A percentile compares a stretch with the other conserved stretches of the same genome.
phyloP scores from a whole-genome alignment of 495 filamentous ascomycete species.

The Durotheca rogersii region DNA sequence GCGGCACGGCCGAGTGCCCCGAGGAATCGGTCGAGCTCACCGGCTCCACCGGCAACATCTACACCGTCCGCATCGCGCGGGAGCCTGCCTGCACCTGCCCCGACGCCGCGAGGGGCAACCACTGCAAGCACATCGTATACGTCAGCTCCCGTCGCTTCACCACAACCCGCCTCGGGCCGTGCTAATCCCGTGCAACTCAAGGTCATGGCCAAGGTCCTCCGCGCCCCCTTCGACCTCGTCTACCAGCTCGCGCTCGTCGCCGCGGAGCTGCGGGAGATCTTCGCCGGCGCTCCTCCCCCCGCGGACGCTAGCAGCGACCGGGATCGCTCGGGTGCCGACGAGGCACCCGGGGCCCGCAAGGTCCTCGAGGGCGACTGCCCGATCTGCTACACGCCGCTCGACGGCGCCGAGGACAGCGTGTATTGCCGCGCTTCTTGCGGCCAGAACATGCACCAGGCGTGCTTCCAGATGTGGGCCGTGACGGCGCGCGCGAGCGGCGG shows the following conservation, averaged over 20 bases:
- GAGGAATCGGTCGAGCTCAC: conserved; percentile 63
- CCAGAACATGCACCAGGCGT: conserved; percentile 73
- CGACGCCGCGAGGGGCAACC: conserved; percentile 59
- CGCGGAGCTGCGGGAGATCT: conserved; percentile 63
- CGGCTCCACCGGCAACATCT: conserved; percentile 76
- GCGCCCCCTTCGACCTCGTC: conserved; percentile 59
- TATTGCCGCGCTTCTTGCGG: conserved; percentile 75
- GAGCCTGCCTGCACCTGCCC: conserved; percentile 69
- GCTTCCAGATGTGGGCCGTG: conserved; percentile 69
- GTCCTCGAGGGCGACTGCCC: conserved; percentile 71
- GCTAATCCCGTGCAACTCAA: no score
- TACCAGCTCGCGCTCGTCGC: conserved; percentile 76
- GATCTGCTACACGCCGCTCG: conserved; percentile 74
- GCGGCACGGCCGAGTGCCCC: conserved; percentile 31
- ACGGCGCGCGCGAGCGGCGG: conserved; percentile 46
- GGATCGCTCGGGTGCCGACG: no score
- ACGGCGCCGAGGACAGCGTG: conserved; percentile 57
- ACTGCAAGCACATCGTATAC: conserved; percentile 62
- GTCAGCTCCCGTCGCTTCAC: conserved; percentile 13
- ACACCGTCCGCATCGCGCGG: conserved; percentile 54
- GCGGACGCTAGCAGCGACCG: conserved; percentile 3
- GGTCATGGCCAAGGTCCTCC: conserved; percentile 66
- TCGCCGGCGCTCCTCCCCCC: conserved; percentile 52
- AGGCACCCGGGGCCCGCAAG: conserved; percentile 50
- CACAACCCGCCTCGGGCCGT: neutral